Evolutionary conservation across 2,329 filamentous ascomycete species (phyloP).

Genomic region (Cercospora zeae-maydis): DNA sequence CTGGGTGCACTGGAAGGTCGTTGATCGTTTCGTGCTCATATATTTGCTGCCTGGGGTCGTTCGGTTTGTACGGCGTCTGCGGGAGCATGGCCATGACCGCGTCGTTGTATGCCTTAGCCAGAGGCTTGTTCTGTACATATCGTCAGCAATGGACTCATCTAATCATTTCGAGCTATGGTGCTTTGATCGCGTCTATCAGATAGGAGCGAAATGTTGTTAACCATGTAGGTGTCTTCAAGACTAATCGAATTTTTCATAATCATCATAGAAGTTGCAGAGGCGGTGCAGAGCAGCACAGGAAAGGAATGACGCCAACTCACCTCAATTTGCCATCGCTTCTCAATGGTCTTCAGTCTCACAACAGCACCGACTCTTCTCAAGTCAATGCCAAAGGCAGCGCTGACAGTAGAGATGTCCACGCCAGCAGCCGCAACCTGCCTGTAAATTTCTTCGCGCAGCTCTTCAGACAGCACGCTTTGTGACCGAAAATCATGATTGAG

Average conservation of each 20-base stretch:
- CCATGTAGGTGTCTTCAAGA: constrained; percentile 97
- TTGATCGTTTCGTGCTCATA: constrained; percentile 60
- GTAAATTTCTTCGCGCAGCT: constrained; percentile 71
- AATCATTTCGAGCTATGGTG: neutral
- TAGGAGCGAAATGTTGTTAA: constrained; percentile 78
- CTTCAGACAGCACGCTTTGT: constrained; percentile 69
- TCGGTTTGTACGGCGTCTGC: constrained; percentile 50
- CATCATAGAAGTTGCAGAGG: constrained; percentile 52
- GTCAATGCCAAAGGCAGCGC: constrained; percentile 72
- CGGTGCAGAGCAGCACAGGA: neutral
- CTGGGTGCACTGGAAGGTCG: constrained; percentile 58
- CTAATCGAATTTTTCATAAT: constrained; percentile 89
- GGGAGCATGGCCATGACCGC: constrained; percentile 80
- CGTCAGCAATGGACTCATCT: constrained; percentile 5
- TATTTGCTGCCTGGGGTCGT: constrained; percentile 32
- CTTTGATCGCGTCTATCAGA: constrained; percentile 53
- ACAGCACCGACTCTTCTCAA: constrained; percentile 82
- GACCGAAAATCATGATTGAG: constrained; percentile 68
- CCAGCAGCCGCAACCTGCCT: constrained; percentile 61
- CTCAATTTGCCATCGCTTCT: constrained; percentile 71
- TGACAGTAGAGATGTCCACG: constrained; percentile 70
- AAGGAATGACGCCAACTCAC: constrained; percentile 53
- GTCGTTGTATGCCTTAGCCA: constrained; percentile 72
- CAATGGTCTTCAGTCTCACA: constrained; percentile 78
- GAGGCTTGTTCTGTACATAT: constrained; percentile 62